phyloP scores from a whole-genome alignment of 2,329 filamentous ascomycete genomes.

The Fusarium falciforme region DNA sequence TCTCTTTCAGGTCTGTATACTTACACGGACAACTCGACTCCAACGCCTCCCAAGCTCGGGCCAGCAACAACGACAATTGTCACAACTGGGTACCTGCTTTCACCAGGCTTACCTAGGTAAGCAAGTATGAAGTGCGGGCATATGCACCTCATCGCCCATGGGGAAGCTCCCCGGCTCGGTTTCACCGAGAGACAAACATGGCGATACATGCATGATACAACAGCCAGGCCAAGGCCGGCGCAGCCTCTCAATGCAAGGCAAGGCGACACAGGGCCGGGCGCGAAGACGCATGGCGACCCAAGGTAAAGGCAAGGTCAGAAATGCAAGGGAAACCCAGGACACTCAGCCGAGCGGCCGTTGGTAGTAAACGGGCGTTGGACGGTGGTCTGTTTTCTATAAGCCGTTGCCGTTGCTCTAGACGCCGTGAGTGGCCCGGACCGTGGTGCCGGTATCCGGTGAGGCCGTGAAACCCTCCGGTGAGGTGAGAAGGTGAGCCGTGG shows the following conservation, averaged over 20 bases:
- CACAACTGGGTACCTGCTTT: neutral
- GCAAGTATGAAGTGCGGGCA: neutral
- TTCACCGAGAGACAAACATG: slow-evolving; percentile 5
- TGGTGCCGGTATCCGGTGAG: slow-evolving; percentile 9
- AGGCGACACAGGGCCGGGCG: neutral
- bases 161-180: slow-evolving; percentile 4
- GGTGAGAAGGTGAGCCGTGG: slow-evolving; percentile 22
- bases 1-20: neutral
- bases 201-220: neutral
- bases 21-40: slow-evolving; percentile 6
- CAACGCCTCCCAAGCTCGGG: neutral
- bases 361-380: slow-evolving; percentile 6
- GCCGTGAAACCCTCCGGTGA: slow-evolving; percentile 4
- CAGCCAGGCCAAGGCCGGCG: neutral
- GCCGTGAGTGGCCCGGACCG: slow-evolving; percentile 20
- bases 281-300: neutral
- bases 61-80: neutral
- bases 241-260: neutral
- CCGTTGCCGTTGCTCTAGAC: neutral
- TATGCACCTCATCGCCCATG: slow-evolving; percentile 9
- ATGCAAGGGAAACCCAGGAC: slow-evolving; percentile 4
- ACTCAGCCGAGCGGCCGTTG: neutral
- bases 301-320: slow-evolving; percentile 1
- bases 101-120: neutral
- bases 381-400: slow-evolving; percentile 8